phyloP scores from a whole-genome alignment of 2,329 filamentous ascomycete species.

The Proliferodiscus dingleyae region DNA sequence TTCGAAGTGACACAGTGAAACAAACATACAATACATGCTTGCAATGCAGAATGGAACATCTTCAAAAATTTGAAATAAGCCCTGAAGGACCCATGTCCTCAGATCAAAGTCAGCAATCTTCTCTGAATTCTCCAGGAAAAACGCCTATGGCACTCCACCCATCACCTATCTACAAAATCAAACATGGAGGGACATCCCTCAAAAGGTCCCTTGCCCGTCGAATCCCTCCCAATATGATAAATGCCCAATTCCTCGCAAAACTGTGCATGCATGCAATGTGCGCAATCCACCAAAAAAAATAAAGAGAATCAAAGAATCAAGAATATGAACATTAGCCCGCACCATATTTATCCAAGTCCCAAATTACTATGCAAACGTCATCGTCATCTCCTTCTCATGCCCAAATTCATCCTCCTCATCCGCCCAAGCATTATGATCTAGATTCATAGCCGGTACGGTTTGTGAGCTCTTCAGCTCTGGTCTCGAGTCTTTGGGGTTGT shows the following conservation, averaged over 20 bases:
- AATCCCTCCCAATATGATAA: not conserved
- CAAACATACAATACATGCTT: no score
- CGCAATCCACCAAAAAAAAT: not conserved
- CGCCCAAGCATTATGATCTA: constrained; percentile 61
- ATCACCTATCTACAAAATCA: no score
- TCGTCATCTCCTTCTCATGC: constrained; percentile 68
- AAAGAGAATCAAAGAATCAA: not conserved
- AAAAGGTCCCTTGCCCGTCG: not conserved
- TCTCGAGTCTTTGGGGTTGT: constrained; percentile 20
- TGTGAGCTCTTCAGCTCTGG: constrained; percentile 42
- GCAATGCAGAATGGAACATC: no score
- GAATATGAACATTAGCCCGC: not conserved
- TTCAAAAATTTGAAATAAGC: no score
- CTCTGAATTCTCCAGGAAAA: no score
- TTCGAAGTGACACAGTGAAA: no score
- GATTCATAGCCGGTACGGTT: constrained; percentile 39
- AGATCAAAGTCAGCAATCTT: no score
- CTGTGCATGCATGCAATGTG: constrained; percentile 4
- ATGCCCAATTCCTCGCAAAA: not conserved
- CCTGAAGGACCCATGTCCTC: no score
- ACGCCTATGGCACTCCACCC: not conserved
- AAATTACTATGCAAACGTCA: constrained; percentile 61
- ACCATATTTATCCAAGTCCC: not conserved
- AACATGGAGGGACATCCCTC: no score
- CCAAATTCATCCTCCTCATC: constrained; percentile 66